phyloP scores from a whole-genome alignment of 2,329 filamentous ascomycete species.

The Curvularia lunata region DNA sequence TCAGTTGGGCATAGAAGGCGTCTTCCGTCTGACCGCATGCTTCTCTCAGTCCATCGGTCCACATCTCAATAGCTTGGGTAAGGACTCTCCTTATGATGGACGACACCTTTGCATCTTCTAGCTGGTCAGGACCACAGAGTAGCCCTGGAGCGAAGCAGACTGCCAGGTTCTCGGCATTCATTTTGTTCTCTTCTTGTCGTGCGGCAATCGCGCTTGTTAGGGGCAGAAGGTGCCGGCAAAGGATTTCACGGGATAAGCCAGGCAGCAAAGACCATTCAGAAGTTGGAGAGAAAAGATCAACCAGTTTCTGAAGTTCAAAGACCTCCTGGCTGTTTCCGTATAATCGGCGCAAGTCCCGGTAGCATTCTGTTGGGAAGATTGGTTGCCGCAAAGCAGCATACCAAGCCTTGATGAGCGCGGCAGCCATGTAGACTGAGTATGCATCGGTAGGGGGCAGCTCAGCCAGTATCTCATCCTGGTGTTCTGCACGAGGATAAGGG shows the following conservation, averaged over 20 bases:
- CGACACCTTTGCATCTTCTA: constrained; percentile 62
- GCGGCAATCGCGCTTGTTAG: constrained; percentile 56
- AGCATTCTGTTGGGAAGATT: constrained; percentile 58
- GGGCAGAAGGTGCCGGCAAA: constrained; percentile 60
- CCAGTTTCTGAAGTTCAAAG: constrained; percentile 52
- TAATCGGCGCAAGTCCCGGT: constrained; percentile 54
- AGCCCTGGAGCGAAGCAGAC: constrained; percentile 62
- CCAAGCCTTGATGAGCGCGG: constrained; percentile 62
- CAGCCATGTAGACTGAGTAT: constrained; percentile 61
- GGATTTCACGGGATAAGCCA: constrained; percentile 54
- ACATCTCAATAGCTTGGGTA: constrained; percentile 55
- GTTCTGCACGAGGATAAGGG: constrained; percentile 40
- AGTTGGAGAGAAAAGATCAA: constrained; percentile 54
- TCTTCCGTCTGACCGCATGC: constrained; percentile 49
- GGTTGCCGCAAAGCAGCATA: constrained; percentile 61
- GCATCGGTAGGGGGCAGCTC: constrained; percentile 58
- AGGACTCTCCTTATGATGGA: constrained; percentile 59
- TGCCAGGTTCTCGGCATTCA: constrained; percentile 61
- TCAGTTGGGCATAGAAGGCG: constrained; percentile 51
- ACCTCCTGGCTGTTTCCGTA: constrained; percentile 51
- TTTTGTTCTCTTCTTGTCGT: constrained; percentile 59
- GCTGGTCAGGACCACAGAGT: constrained; percentile 59
- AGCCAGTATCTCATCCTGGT: constrained; percentile 52
- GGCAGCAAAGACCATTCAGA: constrained; percentile 57
- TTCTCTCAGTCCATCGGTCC: constrained; percentile 53